Evolutionary conservation across 768 basidiomycete genomes (phyloP), one percentile per base, ranked within the genome.

Genomic region (Neoboletus subvelutipes): DNA sequence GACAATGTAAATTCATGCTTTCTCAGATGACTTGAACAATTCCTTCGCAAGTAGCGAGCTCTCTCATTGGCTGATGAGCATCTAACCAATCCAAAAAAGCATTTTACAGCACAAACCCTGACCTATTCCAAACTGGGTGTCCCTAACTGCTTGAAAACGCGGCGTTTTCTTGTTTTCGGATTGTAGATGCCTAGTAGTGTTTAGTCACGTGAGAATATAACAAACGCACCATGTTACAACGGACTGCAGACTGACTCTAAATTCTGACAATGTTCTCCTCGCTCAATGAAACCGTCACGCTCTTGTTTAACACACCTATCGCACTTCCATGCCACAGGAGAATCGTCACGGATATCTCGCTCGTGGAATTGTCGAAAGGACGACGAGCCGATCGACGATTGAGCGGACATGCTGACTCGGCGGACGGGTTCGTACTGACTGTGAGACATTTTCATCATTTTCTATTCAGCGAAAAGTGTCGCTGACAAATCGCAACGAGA

Each of bases 261-360:
- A 46, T 18, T 31, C 29, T 31, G 29, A 20, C 45, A 39, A 59
- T 60, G 51, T 26, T 64, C 6, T 54, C 64, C 37, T 66, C 61
- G 1, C 13, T 72, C 22, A 40, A 54, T 1, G 58, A 60, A 15
- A 66, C 56, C 4, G 5, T 66, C 11, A 31, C 20, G 11, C 33
- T 68, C 13, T 52, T 72, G 43, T 52, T 68, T 22, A 66, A 58
- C 28, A 70, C 68, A 8, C 69, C 69, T 4, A 64, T 70, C 36
- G 55, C 46, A 34, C 57, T 63, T 28, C 48, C 59, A 13, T 41
- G 2, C 12, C 5, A 1, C 36, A 56, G 45, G 45, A 36, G 1
- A 28, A 18, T 26, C 17, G 17, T n/a, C 3, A 48, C 22, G 6
- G 59, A 62, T 11, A 56, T 72, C 5, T 52, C 59, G 3, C 64